Evolutionary conservation across 2,329 filamentous ascomycete genomes (phyloP).

Genomic region (Pseudocercospora fijiensis): DNA sequence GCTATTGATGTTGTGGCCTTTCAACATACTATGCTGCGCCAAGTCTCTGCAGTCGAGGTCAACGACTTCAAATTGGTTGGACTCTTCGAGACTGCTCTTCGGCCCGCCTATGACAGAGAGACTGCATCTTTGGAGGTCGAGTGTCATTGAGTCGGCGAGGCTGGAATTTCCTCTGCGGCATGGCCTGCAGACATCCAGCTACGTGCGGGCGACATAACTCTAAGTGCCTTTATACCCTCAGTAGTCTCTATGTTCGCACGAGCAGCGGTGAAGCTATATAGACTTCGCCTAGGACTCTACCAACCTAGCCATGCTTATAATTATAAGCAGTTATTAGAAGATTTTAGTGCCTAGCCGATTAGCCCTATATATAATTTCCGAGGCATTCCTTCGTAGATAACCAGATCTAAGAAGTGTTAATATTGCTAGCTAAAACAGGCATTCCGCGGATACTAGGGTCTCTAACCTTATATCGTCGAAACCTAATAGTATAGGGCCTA

Average conservation of each 20-base stretch:
- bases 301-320: background rate
- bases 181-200: background rate
- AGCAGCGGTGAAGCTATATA: slow-evolving; percentile 11
- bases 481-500: too few relatives aligned
- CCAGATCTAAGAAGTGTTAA: too few relatives aligned
- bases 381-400: too few relatives aligned
- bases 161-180: background rate
- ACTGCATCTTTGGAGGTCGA: background rate
- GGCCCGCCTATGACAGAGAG: background rate
- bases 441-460: too few relatives aligned
- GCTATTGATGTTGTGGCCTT: background rate
- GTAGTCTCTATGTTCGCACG: background rate
- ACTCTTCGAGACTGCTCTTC: background rate
- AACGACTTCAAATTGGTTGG: background rate
- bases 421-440: too few relatives aligned
- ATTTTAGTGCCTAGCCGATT: too few relatives aligned
- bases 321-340: too few relatives aligned
- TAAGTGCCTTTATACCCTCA: background rate
- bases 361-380: too few relatives aligned
- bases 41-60: background rate
- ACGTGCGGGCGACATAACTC: background rate
- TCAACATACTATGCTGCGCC: background rate
- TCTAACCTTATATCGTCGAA: too few relatives aligned
- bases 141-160: background rate
- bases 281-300: background rate